A percentile compares a stretch with the other conserved stretches of the same genome.
Conservation (phyloP, 352 stramenopile genomes). For the Halophytophthora batemanensis region DNA sequence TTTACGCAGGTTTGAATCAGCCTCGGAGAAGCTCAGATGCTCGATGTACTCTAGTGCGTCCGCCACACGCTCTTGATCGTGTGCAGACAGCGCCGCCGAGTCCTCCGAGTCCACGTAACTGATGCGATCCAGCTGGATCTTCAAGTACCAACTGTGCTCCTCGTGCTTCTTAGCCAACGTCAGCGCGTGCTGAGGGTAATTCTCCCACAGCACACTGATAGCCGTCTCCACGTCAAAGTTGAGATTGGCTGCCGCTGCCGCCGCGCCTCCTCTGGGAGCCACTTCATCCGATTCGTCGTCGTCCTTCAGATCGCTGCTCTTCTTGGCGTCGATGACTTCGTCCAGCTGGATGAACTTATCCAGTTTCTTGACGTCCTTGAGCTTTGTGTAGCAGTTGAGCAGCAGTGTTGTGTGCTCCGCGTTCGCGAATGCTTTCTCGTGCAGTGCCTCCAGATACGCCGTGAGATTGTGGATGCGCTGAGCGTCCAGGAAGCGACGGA, state of each 20-base stretch:
- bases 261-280: conserved; percentile 21
- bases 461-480: conserved; percentile 96
- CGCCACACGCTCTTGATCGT: conserved; percentile 77
- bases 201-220: conserved; percentile 90
- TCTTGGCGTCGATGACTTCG: conserved; percentile 57
- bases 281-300: conserved; percentile 18
- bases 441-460: conserved; percentile 94
- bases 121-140: conserved; percentile 91
- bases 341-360: conserved; percentile 91
- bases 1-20: conserved; percentile 82
- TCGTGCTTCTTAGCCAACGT: conserved; percentile 88
- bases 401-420: conserved; percentile 93
- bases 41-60: conserved; percentile 92
- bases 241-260: conserved; percentile 32
- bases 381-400: conserved; percentile 95
- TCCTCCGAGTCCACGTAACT: conserved; percentile 84
- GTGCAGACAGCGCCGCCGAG: conserved; percentile 57
- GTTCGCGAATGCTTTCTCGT: conserved; percentile 90
- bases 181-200: conserved; percentile 89
- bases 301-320: conserved; percentile 28
- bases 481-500: conserved; percentile 96
- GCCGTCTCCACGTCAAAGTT: conserved; percentile 92
- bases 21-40: conserved; percentile 79
- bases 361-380: conserved; percentile 92
- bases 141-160: conserved; percentile 91